These are phyloP conservation scores for Arxiozyma heterogenica DNA, from an alignment of 1,139 yeast genomes.

Conservation along the genomic window DNA sequence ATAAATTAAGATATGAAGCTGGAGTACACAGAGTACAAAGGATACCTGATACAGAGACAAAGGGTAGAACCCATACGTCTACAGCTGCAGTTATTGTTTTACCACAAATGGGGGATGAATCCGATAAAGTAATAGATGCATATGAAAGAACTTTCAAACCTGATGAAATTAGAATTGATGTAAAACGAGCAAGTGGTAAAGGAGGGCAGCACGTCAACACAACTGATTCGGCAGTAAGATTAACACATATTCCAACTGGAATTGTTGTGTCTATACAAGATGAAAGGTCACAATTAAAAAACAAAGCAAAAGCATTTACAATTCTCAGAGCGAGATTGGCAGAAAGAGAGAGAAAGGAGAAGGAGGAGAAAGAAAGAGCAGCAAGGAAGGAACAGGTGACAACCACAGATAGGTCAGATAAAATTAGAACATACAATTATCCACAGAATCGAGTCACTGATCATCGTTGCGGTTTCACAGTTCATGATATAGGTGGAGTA, in stretches of 20 bases:
- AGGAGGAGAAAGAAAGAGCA: conserved; percentile 54
- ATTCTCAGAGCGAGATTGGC: conserved; percentile 78
- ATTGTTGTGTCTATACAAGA: conserved; percentile 86
- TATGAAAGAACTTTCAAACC: conserved; percentile 73
- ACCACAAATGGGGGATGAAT: conserved; percentile 64
- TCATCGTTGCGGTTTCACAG: conserved; percentile 74
- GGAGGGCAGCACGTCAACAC: conserved; percentile 99
- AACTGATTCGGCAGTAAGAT: conserved; percentile 91
- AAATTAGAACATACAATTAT: conserved; percentile 84
- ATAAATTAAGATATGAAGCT: conserved; percentile 68
- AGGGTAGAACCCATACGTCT: conserved; percentile 91
- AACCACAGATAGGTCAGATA: conserved; percentile 84
- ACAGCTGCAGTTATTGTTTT: conserved; percentile 92
- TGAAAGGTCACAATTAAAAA: conserved; percentile 88
- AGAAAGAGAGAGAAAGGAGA: conserved; percentile 61
- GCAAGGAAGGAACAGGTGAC: conserved; percentile 77
- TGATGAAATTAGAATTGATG: conserved; percentile 84
- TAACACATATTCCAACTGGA: conserved; percentile 89
- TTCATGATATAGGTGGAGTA: conserved; percentile 74
- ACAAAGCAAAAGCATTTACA: conserved; percentile 89
- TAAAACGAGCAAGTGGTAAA: conserved; percentile 94
- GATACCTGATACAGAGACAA: conserved; percentile 84
- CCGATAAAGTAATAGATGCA: conserved; percentile 40
- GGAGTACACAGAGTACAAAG: conserved; percentile 97
- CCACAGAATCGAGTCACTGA: conserved; percentile 92